Base-by-base conservation (phyloP, 345 rosid genomes). In the Arabidopsis thaliana region DNA sequence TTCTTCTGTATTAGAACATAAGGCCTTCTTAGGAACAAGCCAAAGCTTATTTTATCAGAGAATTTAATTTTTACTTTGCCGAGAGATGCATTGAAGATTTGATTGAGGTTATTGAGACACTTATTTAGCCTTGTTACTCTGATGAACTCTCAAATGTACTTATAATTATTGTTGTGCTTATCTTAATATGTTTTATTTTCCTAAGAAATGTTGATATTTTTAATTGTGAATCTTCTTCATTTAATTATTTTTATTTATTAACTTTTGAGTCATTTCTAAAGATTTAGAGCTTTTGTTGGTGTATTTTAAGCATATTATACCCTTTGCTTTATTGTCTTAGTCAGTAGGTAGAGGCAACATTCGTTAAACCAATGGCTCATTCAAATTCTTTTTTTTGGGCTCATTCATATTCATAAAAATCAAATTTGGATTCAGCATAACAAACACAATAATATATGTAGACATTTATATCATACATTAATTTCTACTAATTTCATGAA, bases 281-380 rank as follows among this genome's bases (percentile, higher is more conserved):
- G 58, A 34, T 9, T 56, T 2, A 25, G 36, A 44, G 32, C 6
- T 38, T 41, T 40, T 10, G 25, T 34, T 4, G 23, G 65, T 73
- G 40, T 56, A 65, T 56, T 65, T 65, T 56, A 45, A 46, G 72
- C 64, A 65, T 74, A 45, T 1, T 20, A 36, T 73, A 73, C 71
- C 56, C 56, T 63, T 41, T 52, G 53, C 69, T 72, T 72, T 72
- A 51, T 51, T 41, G 63, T 22, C 12, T 72, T 72, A 34, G 56
- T 42, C 37, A 63, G 56, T 73, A 28, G 70, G 57, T 64, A 45
- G 64, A 64, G 63, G 48, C 77, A 73, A 64, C 64, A 73, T 52
- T 63, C 70, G 38, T 42, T 23, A 52, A 73, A 53, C 20, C 70
- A 63, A 53, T 37, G 53, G 63, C 11, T 73, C 20, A 16, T 16